Percentiles rank a stretch among this genome's conserved stretches.
These are phyloP conservation scores for Erythrophleum ivorense DNA, from an alignment of 331 rosid species.

Conservation along the genomic window DNA sequence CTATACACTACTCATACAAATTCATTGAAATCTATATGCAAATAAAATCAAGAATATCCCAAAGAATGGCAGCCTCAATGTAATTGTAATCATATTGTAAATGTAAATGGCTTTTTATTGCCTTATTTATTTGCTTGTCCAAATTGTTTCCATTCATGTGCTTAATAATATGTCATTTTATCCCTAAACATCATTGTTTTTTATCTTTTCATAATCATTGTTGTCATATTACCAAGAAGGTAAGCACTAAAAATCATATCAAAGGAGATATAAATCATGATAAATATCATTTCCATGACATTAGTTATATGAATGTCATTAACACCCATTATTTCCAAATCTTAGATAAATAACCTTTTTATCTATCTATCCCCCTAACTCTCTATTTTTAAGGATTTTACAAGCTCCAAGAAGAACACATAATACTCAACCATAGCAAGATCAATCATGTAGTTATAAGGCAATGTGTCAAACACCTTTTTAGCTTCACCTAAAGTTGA, in stretches of 20 bases:
- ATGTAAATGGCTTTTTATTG: slow-evolving; percentile 53
- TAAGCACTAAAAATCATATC: slow-evolving; percentile 80
- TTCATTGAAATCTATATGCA: slow-evolving; percentile 64
- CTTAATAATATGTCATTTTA: slow-evolving; percentile 58
- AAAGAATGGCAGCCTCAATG: slow-evolving; percentile 54
- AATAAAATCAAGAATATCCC: slow-evolving; percentile 63
- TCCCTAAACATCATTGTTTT: slow-evolving; percentile 73
- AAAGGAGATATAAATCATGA: slow-evolving; percentile 70
- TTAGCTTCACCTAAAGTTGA: too few relatives aligned
- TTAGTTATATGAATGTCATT: slow-evolving; percentile 68
- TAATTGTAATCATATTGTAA: slow-evolving; percentile 57
- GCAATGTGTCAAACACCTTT: too few relatives aligned
- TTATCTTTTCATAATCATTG: slow-evolving; percentile 69
- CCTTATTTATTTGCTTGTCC: slow-evolving; percentile 46
- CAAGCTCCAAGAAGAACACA: too few relatives aligned
- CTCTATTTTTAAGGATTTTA: too few relatives aligned
- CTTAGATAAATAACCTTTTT: too few relatives aligned
- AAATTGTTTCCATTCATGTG: slow-evolving; percentile 56
- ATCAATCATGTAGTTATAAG: too few relatives aligned
- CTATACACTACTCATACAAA: slow-evolving; percentile 56
- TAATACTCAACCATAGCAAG: too few relatives aligned
- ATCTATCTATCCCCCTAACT: too few relatives aligned
- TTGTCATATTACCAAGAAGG: slow-evolving; percentile 70
- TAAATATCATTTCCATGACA: slow-evolving; percentile 73
- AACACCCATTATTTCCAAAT: too few relatives aligned